Evolutionary conservation across 768 basidiomycete genomes (phyloP).

Genomic region (Russula brevipes): DNA sequence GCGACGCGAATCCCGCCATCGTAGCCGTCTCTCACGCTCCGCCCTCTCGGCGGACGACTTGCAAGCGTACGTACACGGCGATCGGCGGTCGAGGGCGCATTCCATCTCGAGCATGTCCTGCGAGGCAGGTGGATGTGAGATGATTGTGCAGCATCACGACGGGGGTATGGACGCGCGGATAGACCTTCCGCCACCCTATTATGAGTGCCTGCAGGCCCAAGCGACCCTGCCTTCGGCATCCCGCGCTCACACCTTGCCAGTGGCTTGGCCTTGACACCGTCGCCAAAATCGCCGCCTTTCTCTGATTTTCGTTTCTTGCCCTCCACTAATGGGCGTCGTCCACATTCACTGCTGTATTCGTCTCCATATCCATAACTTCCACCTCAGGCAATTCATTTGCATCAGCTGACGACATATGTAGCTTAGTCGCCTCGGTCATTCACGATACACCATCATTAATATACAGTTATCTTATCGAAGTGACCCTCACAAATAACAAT

Average conservation of each 20-base stretch:
- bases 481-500: not conserved
- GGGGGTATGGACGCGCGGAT: not conserved
- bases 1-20: not conserved
- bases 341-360: not conserved
- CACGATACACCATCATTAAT: not conserved
- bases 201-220: constrained; percentile 14
- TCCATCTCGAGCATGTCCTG: constrained; percentile 1
- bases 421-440: not conserved
- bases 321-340: not conserved
- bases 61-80: not conserved
- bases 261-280: not conserved
- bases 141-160: constrained; percentile 18
- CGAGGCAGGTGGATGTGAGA: not conserved
- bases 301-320: not conserved
- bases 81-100: not conserved
- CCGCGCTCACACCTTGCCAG: not conserved
- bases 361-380: not conserved
- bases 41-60: constrained; percentile 14
- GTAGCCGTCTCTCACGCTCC: not conserved
- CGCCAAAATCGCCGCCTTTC: not conserved
- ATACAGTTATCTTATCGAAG: too few relatives aligned
- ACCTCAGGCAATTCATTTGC: not conserved
- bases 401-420: constrained; percentile 10
- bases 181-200: constrained; percentile 22
- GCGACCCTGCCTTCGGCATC: not conserved